Base-by-base conservation (phyloP, 805 yeast genomes). In the Vanderwaltozyma verrucispora region DNA sequence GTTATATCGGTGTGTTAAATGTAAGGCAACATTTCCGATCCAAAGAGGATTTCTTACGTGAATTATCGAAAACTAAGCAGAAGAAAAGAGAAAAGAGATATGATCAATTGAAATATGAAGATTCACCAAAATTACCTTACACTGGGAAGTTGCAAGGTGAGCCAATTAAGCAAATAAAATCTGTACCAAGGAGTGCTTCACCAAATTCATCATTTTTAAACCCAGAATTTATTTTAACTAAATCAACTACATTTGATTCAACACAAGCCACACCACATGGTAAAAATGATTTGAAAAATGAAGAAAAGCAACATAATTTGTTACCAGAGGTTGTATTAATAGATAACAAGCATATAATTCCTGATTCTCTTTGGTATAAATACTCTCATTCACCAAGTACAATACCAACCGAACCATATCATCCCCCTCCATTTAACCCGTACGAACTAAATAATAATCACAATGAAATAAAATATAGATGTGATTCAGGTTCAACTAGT, bases 281-380 rank as follows among this genome's bases (percentile, higher is more conserved):
- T 10, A 4, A 27, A 5, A 11, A 27, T 21, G 28, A 27, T 7
- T 12, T 15, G 15, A 29, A 14, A 12, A 5, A 4, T 14, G 20
- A 20, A 20, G 6, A 14, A n/a, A n/a, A 8, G 16, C 33, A 17
- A 17, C 32, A 31, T 7, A 12, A 23, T 23, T 83, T 89, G 3
- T 42, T 50, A 26, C 61, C 62, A 3, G 96, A 86, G 52, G 97
- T 89, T n/a, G 77, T 83, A 2, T 67, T 89, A 25, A 88, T 86
- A 56, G 97, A 89, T 52, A 89, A 89, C 58, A 79, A 75, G 41
- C 98, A 89, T 59, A 88, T 89, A 38, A 79, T 89, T 24, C 96
- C 97, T 0, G 80, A 79, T 39, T 77, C 87, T 3, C 58, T 85
- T 43, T 74, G 86, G 75, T 69, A 69, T 42, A 75, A 72, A 38